phyloP scores from a whole-genome alignment of 108 stramenopile species.

The Cyclostephanos tholiformis region DNA sequence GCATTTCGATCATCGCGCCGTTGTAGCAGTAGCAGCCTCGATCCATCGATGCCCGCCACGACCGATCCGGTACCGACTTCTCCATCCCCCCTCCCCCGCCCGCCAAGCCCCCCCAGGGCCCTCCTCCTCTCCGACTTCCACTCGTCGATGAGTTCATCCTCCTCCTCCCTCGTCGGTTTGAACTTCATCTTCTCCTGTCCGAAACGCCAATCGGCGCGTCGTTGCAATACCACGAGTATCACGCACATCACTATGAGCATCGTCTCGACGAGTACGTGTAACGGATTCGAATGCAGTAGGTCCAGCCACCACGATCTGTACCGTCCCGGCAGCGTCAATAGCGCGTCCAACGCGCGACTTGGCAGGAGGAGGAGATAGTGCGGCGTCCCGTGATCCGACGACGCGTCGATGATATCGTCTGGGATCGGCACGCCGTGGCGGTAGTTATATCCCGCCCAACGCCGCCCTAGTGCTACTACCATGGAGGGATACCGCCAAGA shows the following conservation, averaged over 20 bases:
- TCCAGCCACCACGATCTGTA: conserved; percentile 87
- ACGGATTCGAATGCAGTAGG: conserved; percentile 78
- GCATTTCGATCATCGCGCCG: too few species aligned
- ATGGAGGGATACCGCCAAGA: not conserved
- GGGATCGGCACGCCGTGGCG: not conserved
- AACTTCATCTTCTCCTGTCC: conserved; percentile 43
- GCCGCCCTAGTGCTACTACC: too few species aligned
- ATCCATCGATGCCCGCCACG: too few species aligned
- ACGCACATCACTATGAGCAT: conserved; percentile 84
- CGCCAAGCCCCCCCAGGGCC: conserved; percentile 53
- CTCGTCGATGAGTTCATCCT: conserved; percentile 84
- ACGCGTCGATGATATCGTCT: not conserved
- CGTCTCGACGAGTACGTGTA: conserved; percentile 96
- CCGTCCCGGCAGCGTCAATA: conserved; percentile 49
- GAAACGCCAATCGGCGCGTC: conserved; percentile 56
- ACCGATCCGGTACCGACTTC: too few species aligned
- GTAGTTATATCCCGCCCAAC: too few species aligned
- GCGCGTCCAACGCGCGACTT: not conserved
- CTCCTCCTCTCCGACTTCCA: conserved; percentile 82
- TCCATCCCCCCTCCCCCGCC: too few species aligned
- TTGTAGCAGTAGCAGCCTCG: too few species aligned
- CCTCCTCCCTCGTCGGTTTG: conserved; percentile 54
- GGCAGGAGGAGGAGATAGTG: not conserved
- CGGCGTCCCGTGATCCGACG: too few species aligned
- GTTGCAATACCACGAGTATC: conserved; percentile 70